Evolutionary conservation across 2,329 filamentous ascomycete species (phyloP).

Genomic region (Aspergillus terreus): DNA sequence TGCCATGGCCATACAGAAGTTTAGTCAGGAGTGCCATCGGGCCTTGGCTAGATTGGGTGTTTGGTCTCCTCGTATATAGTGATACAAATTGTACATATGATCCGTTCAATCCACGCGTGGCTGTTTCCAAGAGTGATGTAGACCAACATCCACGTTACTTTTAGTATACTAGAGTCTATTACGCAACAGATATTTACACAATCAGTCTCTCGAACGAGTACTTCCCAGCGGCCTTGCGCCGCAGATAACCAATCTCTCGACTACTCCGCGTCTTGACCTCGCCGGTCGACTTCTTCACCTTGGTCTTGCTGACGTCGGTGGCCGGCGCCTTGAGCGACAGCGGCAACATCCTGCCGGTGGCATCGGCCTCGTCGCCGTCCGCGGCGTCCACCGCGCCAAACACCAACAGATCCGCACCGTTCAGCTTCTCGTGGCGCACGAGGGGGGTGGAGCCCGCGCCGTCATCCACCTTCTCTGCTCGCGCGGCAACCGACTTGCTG

Average conservation of each 20-base stretch:
- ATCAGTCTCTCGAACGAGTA: conserved; percentile 79
- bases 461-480: conserved; percentile 6
- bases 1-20: not conserved
- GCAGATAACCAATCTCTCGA: conserved; percentile 72
- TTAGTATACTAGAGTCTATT: too few species aligned
- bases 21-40: not conserved
- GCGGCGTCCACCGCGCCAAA: conserved; percentile 26
- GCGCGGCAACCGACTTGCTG: conserved; percentile 6
- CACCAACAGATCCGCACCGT: conserved; percentile 36
- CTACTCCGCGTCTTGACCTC: conserved; percentile 66
- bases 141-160: too few species aligned
- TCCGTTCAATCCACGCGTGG: not conserved
- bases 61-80: not conserved
- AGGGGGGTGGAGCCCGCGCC: conserved; percentile 13
- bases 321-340: conserved; percentile 65
- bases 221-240: conserved; percentile 73
- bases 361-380: conserved; percentile 30
- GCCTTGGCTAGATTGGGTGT: not conserved
- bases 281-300: conserved; percentile 60
- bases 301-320: conserved; percentile 41
- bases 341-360: conserved; percentile 55
- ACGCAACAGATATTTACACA: conserved; percentile 44
- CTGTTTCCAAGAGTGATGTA: not conserved
- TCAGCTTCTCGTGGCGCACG: conserved; percentile 36
- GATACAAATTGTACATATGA: not conserved